Conservation (phyloP, 169 alveolate species). For the Plasmodium blacklocki region DNA sequence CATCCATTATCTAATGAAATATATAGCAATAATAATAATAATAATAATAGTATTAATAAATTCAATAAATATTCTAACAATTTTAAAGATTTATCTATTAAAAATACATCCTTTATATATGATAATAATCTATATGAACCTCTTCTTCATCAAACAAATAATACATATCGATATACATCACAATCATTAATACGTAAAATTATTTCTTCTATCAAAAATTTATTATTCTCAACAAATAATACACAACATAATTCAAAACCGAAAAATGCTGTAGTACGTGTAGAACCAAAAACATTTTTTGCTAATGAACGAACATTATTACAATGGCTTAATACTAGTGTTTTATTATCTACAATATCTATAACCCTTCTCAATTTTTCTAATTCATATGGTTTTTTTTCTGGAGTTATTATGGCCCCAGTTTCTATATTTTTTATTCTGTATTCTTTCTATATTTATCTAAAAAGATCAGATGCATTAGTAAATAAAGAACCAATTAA, state of each 20-base stretch:
- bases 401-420: constrained; percentile 87
- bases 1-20: not conserved
- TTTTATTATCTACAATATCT: constrained; percentile 83
- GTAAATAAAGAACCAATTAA: constrained; percentile 85
- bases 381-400: constrained; percentile 79
- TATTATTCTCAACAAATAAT: constrained; percentile 18
- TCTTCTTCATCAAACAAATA: constrained; percentile 17
- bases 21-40: not conserved
- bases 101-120: not conserved
- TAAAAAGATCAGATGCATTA: constrained; percentile 83
- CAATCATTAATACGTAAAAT: constrained; percentile 18
- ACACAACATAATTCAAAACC: constrained; percentile 18
- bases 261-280: constrained; percentile 82
- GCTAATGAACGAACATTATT: constrained; percentile 86
- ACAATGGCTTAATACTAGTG: constrained; percentile 88
- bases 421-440: constrained; percentile 85
- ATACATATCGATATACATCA: not conserved
- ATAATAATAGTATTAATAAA: not conserved
- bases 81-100: not conserved
- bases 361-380: constrained; percentile 85
- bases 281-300: constrained; percentile 88
- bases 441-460: constrained; percentile 83
- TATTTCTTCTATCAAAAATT: constrained; percentile 27
- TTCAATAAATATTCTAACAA: constrained; percentile 2
- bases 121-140: constrained; percentile 52